Percentiles rank a stretch among this genome's conserved stretches.
Conservation (phyloP, 1,139 yeast genomes). For the Debaryomyces udenii region DNA sequence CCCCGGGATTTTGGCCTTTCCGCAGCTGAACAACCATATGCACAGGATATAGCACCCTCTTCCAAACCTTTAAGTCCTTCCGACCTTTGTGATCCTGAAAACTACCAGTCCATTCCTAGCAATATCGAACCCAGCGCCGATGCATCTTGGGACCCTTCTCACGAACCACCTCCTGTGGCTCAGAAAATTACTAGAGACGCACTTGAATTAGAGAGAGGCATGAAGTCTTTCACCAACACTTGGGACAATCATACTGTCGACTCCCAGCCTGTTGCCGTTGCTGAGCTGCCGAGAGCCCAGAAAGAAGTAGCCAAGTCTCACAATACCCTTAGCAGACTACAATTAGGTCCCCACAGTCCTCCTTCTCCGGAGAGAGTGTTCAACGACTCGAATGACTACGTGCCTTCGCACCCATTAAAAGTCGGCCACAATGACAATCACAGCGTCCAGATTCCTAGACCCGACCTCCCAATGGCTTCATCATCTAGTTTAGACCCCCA, state of each 20-base stretch:
- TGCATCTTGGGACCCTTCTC: constrained; percentile 44
- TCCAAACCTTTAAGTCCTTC: constrained; percentile 13
- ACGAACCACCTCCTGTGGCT: constrained; percentile 35
- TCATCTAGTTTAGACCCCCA: not conserved
- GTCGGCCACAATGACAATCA: constrained; percentile 13
- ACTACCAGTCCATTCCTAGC: constrained; percentile 28
- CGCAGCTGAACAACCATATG: not conserved
- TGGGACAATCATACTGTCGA: constrained; percentile 22
- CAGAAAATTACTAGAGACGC: not conserved
- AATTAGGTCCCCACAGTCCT: constrained; percentile 13
- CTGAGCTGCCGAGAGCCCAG: no score
- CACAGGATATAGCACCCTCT: not conserved
- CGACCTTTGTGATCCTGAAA: constrained; percentile 34
- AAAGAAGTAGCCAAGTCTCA: no score
- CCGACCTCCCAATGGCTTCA: no score
- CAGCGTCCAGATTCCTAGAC: not conserved
- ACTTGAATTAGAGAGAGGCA: constrained; percentile 15
- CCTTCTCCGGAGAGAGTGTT: constrained; percentile 36
- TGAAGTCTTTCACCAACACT: constrained; percentile 17
- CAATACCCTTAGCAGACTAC: constrained; percentile 11
- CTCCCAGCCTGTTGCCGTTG: no score
- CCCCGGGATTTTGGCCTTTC: constrained; percentile 1
- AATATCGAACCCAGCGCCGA: constrained; percentile 26
- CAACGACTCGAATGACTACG: constrained; percentile 29
- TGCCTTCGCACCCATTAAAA: constrained; percentile 20